Evolutionary conservation across 495 filamentous ascomycete species (phyloP).

Genomic region (Neurospora sp.): DNA sequence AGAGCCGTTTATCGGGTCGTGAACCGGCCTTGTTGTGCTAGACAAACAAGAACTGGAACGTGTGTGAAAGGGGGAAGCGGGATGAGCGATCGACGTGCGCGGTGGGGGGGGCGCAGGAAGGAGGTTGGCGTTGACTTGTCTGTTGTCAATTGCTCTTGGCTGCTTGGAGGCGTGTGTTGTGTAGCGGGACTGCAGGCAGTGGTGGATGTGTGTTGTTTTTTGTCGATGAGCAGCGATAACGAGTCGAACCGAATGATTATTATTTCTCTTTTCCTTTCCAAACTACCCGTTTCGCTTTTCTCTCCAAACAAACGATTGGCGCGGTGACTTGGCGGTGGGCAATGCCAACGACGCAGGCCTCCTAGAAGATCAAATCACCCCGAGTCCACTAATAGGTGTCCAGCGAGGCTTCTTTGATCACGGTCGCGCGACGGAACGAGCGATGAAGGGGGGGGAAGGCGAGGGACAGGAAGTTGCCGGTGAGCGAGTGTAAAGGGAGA

Average conservation of each 20-base stretch:
- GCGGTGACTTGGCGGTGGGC: neutral
- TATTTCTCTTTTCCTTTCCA: neutral
- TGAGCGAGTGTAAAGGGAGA: conserved; percentile 17
- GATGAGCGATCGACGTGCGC: conserved; percentile 22
- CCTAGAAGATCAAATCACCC: neutral
- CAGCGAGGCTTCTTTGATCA: conserved; percentile 3
- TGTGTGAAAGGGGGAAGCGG: neutral
- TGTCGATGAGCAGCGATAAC: neutral
- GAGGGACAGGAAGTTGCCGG: conserved; percentile 11
- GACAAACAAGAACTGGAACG: conserved; percentile 14
- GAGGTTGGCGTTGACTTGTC: conserved; percentile 14
- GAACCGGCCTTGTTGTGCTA: conserved; percentile 12
- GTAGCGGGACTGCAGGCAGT: neutral
- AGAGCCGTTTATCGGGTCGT: conserved; percentile 11
- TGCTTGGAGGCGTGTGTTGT: neutral
- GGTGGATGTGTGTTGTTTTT: neutral
- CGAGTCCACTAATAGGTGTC: neutral
- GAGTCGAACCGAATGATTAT: neutral
- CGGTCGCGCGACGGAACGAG: conserved; percentile 14
- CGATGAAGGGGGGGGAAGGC: conserved; percentile 15
- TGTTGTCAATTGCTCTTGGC: neutral
- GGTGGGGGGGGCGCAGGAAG: conserved; percentile 17
- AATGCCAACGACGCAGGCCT: neutral
- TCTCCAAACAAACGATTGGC: neutral
- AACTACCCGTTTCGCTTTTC: neutral